phyloP scores from a whole-genome alignment of 371 early-diverging fungal species.

The Mucor circinelloides region DNA sequence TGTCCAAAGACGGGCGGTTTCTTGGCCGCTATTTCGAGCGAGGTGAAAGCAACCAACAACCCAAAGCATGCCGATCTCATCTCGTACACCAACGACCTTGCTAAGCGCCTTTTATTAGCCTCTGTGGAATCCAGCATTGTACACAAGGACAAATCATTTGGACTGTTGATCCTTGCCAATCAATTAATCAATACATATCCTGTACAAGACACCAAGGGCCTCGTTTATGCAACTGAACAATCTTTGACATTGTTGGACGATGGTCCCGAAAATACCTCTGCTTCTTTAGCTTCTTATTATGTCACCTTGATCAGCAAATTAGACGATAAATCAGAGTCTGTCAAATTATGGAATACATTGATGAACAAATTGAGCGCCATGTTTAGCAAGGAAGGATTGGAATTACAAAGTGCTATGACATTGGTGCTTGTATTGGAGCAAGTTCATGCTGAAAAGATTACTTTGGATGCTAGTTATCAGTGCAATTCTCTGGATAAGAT shows the following conservation, averaged over 20 bases:
- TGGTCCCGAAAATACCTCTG: constrained; percentile 10
- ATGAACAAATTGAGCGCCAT: constrained; percentile 11
- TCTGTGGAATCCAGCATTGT: constrained; percentile 35
- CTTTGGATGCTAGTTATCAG: neutral
- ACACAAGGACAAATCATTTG: constrained; percentile 28
- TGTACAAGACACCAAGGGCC: constrained; percentile 9
- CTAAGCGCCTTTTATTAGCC: constrained; percentile 27
- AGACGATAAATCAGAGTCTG: constrained; percentile 4
- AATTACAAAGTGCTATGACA: constrained; percentile 10
- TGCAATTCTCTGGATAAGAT: constrained; percentile 5
- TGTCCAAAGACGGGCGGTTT: constrained; percentile 28
- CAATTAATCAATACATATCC: constrained; percentile 18
- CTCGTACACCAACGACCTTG: constrained; percentile 12
- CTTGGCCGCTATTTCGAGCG: constrained; percentile 18
- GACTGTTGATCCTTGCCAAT: constrained; percentile 21
- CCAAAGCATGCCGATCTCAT: neutral
- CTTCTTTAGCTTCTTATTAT: constrained; percentile 19
- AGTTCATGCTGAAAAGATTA: constrained; percentile 10
- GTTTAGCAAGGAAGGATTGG: neutral
- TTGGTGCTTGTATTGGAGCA: constrained; percentile 16
- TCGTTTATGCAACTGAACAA: constrained; percentile 14
- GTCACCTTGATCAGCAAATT: constrained; percentile 14
- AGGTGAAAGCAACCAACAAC: constrained; percentile 2
- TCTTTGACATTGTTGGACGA: constrained; percentile 19
- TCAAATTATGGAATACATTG: constrained; percentile 21